phyloP scores from a whole-genome alignment of 139 green algal genomes.

The Coelastrella sp. region DNA sequence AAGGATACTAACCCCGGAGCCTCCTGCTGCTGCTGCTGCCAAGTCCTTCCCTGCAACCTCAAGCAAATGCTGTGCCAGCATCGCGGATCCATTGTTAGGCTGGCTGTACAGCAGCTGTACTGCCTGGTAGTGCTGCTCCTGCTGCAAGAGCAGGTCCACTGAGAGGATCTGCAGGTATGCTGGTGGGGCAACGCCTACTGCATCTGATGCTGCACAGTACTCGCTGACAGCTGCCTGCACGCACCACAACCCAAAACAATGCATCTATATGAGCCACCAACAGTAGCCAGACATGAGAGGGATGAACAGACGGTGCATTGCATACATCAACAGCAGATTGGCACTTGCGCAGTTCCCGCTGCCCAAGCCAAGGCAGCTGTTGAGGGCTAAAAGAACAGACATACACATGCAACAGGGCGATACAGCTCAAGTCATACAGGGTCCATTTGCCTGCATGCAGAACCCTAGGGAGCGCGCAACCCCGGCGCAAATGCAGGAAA shows the following conservation, averaged over 20 bases:
- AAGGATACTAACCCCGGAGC: background rate
- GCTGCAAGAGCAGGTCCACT: slow-evolving; percentile 64
- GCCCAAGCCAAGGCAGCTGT: too few relatives aligned
- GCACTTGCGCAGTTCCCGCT: too few relatives aligned
- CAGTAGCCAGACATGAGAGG: too few relatives aligned
- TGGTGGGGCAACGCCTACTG: slow-evolving; percentile 49
- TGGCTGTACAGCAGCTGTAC: slow-evolving; percentile 47
- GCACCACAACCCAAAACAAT: background rate
- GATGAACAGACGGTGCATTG: too few relatives aligned
- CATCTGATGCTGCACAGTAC: slow-evolving; percentile 53
- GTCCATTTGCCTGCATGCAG: too few relatives aligned
- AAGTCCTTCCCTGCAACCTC: slow-evolving; percentile 10
- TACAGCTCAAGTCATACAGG: too few relatives aligned
- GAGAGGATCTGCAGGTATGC: slow-evolving; percentile 57
- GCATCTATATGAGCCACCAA: too few relatives aligned
- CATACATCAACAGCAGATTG: too few relatives aligned
- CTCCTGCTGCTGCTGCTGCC: slow-evolving; percentile 17
- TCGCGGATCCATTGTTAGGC: background rate
- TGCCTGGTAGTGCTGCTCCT: slow-evolving; percentile 55
- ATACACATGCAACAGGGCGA: too few relatives aligned
- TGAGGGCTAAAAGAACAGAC: too few relatives aligned
- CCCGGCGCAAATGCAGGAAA: too few relatives aligned
- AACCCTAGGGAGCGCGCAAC: too few relatives aligned
- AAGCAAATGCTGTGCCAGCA: slow-evolving; percentile 46
- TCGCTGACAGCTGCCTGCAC: slow-evolving; percentile 55